Base-by-base conservation (phyloP, 495 filamentous ascomycete genomes). In the Lepidopterella palustris region DNA sequence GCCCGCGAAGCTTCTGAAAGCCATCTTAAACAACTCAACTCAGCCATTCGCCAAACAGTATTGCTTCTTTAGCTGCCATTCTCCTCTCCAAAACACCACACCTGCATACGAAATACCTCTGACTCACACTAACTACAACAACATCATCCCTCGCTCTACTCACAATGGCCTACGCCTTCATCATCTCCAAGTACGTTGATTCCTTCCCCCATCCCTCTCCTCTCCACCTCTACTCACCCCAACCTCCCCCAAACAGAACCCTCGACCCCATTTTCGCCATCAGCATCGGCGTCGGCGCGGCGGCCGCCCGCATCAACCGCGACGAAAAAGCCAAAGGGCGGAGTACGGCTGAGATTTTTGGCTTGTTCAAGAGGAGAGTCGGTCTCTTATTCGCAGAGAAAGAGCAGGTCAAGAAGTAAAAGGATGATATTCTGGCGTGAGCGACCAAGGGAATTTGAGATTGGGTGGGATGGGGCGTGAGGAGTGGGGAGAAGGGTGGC, bases 201-300 rank as follows among this genome's bases (percentile, higher is more conserved):
- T 13, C 29, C 29, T 52, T 11, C 49, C 27, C 26, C 25, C 13
- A 26, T 29, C 23, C 29, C 35, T 31, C 32, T 40, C 23, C 35
- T 27, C 18, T 25, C 20, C n/a, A 20, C 21, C 53, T 24, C 35
- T 28, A 40, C 50, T 25, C 28, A 35, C 3, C 52, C 32, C 9
- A 29, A 10, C 49, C 27, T 13, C 2, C 23, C 10, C 15, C 55
- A 92, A 89, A 71, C 55, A 92, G 89, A 71, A 66, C 82, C 50
- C 83, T 81, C 21, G 93, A 98, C 68, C 93, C 92, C 20, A 67
- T 96, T 62, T 98, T 97, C 70, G 93, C 90, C 40, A 60, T 95
- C 40, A 72, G 81, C 53, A 92, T 97, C 68, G 93, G 87, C 10
- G 52, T 82, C 13, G 76, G 79, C 21, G 86, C 87, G 1, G 83